Percentiles rank a stretch among this genome's conserved stretches.
Evolutionary conservation across 2,329 filamentous ascomycete genomes (phyloP).

Genomic region (Beauveria pseudobassiana): DNA sequence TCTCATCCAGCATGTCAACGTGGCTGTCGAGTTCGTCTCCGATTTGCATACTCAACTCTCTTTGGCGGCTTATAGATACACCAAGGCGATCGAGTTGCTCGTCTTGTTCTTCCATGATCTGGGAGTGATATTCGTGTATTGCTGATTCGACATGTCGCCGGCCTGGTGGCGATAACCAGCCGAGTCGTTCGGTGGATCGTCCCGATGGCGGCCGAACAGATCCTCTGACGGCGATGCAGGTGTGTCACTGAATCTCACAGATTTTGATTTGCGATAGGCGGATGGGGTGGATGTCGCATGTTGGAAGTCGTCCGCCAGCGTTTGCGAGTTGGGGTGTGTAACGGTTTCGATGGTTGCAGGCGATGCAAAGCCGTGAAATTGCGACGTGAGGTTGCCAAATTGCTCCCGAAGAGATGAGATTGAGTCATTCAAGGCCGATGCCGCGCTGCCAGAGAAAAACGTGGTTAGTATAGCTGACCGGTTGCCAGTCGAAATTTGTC

Average conservation of each 20-base stretch:
- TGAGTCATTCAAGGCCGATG: slow-evolving; percentile 50
- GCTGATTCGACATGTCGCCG: slow-evolving; percentile 62
- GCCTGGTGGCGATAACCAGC: slow-evolving; percentile 55
- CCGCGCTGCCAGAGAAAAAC: slow-evolving; percentile 28
- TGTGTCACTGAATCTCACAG: slow-evolving; percentile 79
- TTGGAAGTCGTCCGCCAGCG: slow-evolving; percentile 55
- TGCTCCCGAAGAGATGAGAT: slow-evolving; percentile 64
- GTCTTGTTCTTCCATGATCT: slow-evolving; percentile 82
- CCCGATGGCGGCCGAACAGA: slow-evolving; percentile 56
- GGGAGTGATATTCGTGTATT: slow-evolving; percentile 81
- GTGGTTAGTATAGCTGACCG: not conserved
- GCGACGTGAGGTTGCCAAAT: slow-evolving; percentile 65
- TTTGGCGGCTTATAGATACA: slow-evolving; percentile 78
- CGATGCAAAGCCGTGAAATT: slow-evolving; percentile 65
- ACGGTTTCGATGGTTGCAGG: slow-evolving; percentile 43
- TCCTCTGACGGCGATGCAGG: slow-evolving; percentile 32
- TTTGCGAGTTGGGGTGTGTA: slow-evolving; percentile 56
- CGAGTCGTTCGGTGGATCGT: slow-evolving; percentile 51
- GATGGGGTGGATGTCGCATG: slow-evolving; percentile 44
- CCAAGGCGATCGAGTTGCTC: slow-evolving; percentile 84
- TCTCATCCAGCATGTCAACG: slow-evolving; percentile 79
- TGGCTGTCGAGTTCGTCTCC: slow-evolving; percentile 93
- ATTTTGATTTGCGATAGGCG: slow-evolving; percentile 46
- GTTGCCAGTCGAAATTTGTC: not conserved
- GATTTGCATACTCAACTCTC: slow-evolving; percentile 91